phyloP scores from a whole-genome alignment of 108 stramenopile species.

The Skeletonema tropicum region DNA sequence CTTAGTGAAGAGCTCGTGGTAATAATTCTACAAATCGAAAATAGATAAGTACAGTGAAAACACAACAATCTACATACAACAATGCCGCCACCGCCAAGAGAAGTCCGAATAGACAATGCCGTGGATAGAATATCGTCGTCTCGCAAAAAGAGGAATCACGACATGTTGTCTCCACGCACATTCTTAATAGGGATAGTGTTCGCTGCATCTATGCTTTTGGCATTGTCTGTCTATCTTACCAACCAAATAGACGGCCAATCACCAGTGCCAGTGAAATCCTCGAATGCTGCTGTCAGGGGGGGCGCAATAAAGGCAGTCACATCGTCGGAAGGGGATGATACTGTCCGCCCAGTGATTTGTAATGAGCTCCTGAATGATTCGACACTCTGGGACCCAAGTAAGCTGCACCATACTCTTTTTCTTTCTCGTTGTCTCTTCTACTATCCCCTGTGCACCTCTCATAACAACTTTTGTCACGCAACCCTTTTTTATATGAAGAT shows the following conservation, averaged over 20 bases:
- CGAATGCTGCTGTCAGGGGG: too few species aligned
- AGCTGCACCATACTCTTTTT: background rate
- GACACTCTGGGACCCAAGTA: slow-evolving; percentile 10
- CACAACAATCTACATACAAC: background rate
- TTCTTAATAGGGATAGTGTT: background rate
- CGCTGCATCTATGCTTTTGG: background rate
- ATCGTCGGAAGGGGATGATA: background rate
- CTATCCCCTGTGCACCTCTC: background rate
- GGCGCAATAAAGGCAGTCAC: too few species aligned
- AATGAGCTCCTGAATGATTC: slow-evolving; percentile 6
- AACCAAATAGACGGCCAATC: background rate
- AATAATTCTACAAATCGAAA: too few species aligned
- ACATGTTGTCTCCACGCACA: background rate
- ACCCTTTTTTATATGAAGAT: background rate
- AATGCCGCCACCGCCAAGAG: background rate
- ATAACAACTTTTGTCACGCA: background rate
- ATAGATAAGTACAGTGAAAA: too few species aligned
- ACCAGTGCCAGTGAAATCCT: background rate
- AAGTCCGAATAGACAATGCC: background rate
- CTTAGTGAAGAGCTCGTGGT: too few species aligned
- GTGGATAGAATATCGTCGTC: background rate
- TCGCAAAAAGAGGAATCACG: background rate
- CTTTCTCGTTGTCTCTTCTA: background rate
- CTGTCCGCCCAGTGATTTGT: background rate
- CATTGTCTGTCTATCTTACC: background rate